Evolutionary conservation across 2,329 filamentous ascomycete species (phyloP), one percentile per base, ranked within the genome.

Genomic region (Alternaria ventricosa): DNA sequence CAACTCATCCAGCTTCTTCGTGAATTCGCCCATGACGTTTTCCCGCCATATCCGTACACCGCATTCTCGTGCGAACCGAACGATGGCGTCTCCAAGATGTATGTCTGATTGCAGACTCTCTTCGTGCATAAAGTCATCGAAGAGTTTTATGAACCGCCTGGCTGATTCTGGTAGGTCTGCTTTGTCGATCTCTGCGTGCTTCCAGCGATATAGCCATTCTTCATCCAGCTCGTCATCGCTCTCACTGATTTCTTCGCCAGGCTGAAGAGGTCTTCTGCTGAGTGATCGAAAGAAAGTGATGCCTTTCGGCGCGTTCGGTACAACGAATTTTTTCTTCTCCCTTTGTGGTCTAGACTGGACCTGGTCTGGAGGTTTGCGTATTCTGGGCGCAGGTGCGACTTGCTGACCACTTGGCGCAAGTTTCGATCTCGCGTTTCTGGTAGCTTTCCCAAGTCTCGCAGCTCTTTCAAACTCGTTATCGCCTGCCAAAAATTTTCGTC

Each of bases 181-280:
- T 30, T 63, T 68, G 3, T 66, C 60, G 6, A 73, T 73, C 12
- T 75, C 60, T 25, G 64, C 64, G 6, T 43, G 72, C 71, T 61
- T 79, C 27, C 75, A 78, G 9, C 75, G 69, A 1, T 70, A 53
- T 6, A 82, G 60, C 80, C 82, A 83, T 3, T 60, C 61, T 25
- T 78, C 74, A 45, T 82, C 80, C 0, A 78, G 63, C 6, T 82
- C 81, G 46, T 83, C 79, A 27, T 84, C 83, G 65, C 81, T 83
- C 58, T 84, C 82, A 50, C 76, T 81, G 15, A 84, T 66, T 5
- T 66, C 47, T 53, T 82, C 81, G 8, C 79, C 82, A 33, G 78
- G 71, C 8, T 66, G 51, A 3, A 84, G 65, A 3, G 71, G 72
- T 10, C 80, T 73, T 64, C 83, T 84, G 2, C 79, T 79, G 3